phyloP scores from a whole-genome alignment of 1,284 basidiomycete genomes.

The Cutaneotrichosporon sp. region DNA sequence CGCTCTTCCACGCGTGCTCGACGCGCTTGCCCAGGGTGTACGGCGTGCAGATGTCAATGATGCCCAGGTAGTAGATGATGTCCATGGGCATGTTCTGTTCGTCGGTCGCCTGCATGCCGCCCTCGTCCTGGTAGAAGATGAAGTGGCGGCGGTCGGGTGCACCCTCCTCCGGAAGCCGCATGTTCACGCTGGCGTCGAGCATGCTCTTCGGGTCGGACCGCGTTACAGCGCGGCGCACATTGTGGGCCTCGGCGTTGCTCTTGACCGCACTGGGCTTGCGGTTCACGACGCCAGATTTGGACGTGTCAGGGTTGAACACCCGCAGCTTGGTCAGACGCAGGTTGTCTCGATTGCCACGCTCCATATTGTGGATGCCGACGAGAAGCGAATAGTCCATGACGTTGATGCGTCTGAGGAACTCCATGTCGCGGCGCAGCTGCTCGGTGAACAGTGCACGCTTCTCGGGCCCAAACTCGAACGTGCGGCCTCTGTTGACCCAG shows the following conservation, averaged over 20 bases:
- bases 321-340: constrained; percentile 83
- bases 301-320: constrained; percentile 66
- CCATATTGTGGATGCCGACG: constrained; percentile 91
- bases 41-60: constrained; percentile 93
- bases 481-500: constrained; percentile 80
- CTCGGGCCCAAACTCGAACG: constrained; percentile 86
- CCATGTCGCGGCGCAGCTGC: constrained; percentile 82
- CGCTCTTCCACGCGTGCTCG: constrained; percentile 90
- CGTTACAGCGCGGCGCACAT: constrained; percentile 80
- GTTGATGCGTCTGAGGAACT: constrained; percentile 73
- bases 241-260: constrained; percentile 69
- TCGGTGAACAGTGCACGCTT: constrained; percentile 86
- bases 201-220: constrained; percentile 71
- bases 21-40: constrained; percentile 75
- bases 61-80: constrained; percentile 88
- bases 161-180: constrained; percentile 67
- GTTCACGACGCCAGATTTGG: constrained; percentile 54
- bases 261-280: constrained; percentile 63
- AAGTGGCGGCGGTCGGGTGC: constrained; percentile 75
- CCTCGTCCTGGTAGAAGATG: constrained; percentile 96
- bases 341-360: constrained; percentile 85
- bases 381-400: constrained; percentile 98
- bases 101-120: constrained; percentile 85
- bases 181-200: constrained; percentile 59
- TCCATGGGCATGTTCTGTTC: constrained; percentile 72